These are phyloP conservation scores for Ophiosphaerella narmari DNA, from an alignment of 2,329 filamentous ascomycete genomes.

Conservation along the genomic window DNA sequence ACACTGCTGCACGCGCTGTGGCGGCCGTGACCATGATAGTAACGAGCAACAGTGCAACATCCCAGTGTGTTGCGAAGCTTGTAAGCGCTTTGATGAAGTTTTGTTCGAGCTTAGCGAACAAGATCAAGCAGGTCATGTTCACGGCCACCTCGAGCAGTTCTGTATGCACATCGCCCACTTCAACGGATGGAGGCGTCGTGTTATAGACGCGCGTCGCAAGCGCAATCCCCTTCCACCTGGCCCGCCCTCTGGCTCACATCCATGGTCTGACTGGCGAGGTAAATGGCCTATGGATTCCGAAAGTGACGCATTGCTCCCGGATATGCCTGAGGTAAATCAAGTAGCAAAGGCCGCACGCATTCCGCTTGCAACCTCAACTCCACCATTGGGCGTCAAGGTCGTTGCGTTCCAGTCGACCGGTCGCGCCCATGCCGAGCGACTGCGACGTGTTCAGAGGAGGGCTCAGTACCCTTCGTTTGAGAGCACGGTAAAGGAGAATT, in stretches of 20 bases:
- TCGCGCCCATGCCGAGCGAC: neutral
- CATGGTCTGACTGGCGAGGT: neutral
- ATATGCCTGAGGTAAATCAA: neutral
- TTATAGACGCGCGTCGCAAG: conserved; percentile 3
- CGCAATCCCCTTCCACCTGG: conserved; percentile 2
- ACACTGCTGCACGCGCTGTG: conserved; percentile 16
- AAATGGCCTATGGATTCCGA: neutral
- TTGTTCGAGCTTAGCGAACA: neutral
- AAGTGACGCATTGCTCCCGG: neutral
- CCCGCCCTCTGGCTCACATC: conserved; percentile 5
- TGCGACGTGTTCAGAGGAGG: neutral
- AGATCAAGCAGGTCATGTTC: neutral
- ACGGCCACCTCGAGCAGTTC: conserved; percentile 4
- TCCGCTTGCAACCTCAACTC: neutral
- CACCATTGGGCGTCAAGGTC: neutral
- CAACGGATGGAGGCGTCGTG: conserved; percentile 1
- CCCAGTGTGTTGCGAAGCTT: conserved; percentile 8
- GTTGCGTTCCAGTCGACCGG: neutral
- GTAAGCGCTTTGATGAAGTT: conserved; percentile 4
- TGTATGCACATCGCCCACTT: conserved; percentile 5
- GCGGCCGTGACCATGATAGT: conserved; percentile 11
- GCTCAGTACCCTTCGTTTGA: neutral
- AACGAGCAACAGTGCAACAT: conserved; percentile 1
- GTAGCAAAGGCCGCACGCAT: neutral
- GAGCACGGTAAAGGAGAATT: too few relatives aligned